Conservation (phyloP, 129 eudicot species). For the Sambucus nigra region DNA sequence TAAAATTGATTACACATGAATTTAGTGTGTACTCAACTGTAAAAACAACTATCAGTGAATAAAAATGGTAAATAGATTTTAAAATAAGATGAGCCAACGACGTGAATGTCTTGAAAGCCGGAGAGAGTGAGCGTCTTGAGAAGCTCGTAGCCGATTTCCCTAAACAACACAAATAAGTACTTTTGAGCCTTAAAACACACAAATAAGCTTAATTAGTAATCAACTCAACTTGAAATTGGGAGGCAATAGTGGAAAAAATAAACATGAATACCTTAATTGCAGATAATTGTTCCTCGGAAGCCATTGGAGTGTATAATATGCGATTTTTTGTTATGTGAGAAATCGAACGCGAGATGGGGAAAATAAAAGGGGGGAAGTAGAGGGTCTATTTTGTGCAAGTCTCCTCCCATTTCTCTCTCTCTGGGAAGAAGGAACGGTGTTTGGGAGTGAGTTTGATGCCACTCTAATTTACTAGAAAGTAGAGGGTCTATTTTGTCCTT, state of each 20-base stretch:
- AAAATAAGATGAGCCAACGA: conserved; percentile 38
- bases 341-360: conserved; percentile 7
- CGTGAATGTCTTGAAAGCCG: conserved; percentile 79
- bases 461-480: no score
- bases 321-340: conserved; percentile 1
- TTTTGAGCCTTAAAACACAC: conserved; percentile 45
- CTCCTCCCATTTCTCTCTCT: no score
- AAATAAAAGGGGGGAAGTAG: conserved; percentile 2
- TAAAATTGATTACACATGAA: conserved; percentile 3
- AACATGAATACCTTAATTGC: conserved; percentile 47
- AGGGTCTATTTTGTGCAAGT: no score
- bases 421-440: no score
- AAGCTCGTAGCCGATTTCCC: conserved; percentile 95
- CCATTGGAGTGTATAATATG: conserved; percentile 31
- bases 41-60: background rate
- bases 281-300: conserved; percentile 38
- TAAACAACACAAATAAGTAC: conserved; percentile 97
- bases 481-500: no score
- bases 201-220: background rate
- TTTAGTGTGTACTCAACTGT: background rate
- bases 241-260: background rate
- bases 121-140: conserved; percentile 96
- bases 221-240: background rate
- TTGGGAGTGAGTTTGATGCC: no score
- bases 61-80: background rate